phyloP scores from a whole-genome alignment of 1,284 basidiomycete species.

The Ganoderma meredithae region DNA sequence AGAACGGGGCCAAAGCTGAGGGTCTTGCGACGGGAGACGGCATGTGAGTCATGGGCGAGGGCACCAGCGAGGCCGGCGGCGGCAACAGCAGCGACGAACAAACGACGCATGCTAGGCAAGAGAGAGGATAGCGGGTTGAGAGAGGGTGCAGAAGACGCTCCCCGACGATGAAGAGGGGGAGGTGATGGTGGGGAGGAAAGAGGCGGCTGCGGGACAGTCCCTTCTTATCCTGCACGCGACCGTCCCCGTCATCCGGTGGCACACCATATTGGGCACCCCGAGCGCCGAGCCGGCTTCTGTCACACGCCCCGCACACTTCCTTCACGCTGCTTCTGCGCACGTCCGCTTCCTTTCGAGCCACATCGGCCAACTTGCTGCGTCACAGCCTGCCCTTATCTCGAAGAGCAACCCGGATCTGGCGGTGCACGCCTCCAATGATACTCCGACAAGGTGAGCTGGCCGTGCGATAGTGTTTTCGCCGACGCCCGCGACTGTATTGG shows the following conservation, averaged over 20 bases:
- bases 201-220: slow-evolving; percentile 19
- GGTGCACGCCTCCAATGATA: background rate
- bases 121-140: slow-evolving; percentile 18
- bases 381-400: slow-evolving; percentile 3
- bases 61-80: slow-evolving; percentile 42
- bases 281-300: slow-evolving; percentile 14
- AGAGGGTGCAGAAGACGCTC: slow-evolving; percentile 25
- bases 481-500: slow-evolving; percentile 13
- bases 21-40: slow-evolving; percentile 68
- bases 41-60: slow-evolving; percentile 37
- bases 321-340: background rate
- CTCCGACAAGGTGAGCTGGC: background rate
- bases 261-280: slow-evolving; percentile 23
- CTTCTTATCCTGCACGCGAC: slow-evolving; percentile 32
- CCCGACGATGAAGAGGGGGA: slow-evolving; percentile 35
- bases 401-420: slow-evolving; percentile 3
- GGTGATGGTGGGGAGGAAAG: slow-evolving; percentile 35
- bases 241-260: slow-evolving; percentile 27
- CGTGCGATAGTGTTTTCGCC: background rate
- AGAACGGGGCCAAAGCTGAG: slow-evolving; percentile 82
- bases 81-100: slow-evolving; percentile 44
- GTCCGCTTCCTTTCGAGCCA: background rate
- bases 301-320: background rate
- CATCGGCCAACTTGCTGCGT: background rate
- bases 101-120: slow-evolving; percentile 41